These are phyloP conservation scores for Ramalina peruviana DNA, from an alignment of 495 filamentous ascomycete species.

Conservation along the genomic window DNA sequence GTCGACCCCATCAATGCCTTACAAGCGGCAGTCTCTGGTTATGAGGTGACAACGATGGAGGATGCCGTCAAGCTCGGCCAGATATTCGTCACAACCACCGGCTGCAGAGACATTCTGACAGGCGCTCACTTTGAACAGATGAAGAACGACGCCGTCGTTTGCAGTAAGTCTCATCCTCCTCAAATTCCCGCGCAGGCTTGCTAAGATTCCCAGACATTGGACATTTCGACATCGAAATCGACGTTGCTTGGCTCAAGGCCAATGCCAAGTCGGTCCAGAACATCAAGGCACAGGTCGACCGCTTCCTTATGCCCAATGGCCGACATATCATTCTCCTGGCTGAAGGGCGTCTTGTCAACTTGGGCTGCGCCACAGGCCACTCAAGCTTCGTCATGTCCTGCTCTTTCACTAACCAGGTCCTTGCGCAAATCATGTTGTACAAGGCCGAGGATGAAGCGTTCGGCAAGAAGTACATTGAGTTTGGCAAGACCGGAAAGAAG, in stretches of 20 bases:
- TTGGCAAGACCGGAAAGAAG: slow-evolving; percentile 83
- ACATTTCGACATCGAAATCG: slow-evolving; percentile 99
- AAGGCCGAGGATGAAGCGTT: slow-evolving; percentile 83
- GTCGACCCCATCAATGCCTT: slow-evolving; percentile 99
- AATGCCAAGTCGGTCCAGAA: slow-evolving; percentile 85
- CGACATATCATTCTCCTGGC: slow-evolving; percentile 96
- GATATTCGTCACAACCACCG: slow-evolving; percentile 99
- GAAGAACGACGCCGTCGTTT: slow-evolving; percentile 98
- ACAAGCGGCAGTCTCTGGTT: slow-evolving; percentile 94
- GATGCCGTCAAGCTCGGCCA: slow-evolving; percentile 76
- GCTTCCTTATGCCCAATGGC: slow-evolving; percentile 85
- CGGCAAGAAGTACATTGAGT: slow-evolving; percentile 87
- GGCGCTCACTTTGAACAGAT: slow-evolving; percentile 90
- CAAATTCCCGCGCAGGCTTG: too few relatives aligned
- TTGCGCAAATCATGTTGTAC: slow-evolving; percentile 96
- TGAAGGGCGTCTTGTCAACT: slow-evolving; percentile 96
- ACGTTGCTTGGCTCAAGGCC: slow-evolving; percentile 98
- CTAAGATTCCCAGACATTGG: slow-evolving; percentile 59
- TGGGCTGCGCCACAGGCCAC: slow-evolving; percentile 97
- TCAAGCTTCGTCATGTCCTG: slow-evolving; percentile 99
- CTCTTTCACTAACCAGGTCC: slow-evolving; percentile 99
- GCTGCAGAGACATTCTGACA: slow-evolving; percentile 92
- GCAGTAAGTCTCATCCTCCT: slow-evolving; percentile 51
- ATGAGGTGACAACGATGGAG: slow-evolving; percentile 95
- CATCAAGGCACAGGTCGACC: slow-evolving; percentile 99